Base-by-base conservation (phyloP, 2,329 filamentous ascomycete genomes). In the Colletotrichum cereale region DNA sequence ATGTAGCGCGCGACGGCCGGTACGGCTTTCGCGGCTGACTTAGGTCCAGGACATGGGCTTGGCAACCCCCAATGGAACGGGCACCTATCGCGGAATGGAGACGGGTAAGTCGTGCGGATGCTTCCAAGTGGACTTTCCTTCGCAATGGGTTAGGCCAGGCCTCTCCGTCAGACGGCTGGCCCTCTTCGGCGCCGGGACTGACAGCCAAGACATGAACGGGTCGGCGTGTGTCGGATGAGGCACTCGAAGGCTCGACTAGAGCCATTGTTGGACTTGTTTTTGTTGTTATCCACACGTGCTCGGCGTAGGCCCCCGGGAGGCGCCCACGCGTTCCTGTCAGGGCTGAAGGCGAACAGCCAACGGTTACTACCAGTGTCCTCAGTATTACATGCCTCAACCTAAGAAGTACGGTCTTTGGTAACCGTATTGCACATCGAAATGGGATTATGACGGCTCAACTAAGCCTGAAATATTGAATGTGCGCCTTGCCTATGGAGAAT, bases 151-250 rank as follows among this genome's bases (percentile, higher is more conserved):
- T 68, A 34, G 67, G 50, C 56, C 62, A 40, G 52, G 40, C 42
- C 34, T 26, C 36, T 24, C 29, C 14, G 38, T 21, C 29, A 11
- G 24, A 18, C 21, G 53, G 48, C 34, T 42, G 21, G 34, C 24
- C 50, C 34, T 55, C 36, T 12, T 42, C 26, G 34, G 36, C 48
- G 26, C 44, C 16, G 6, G 18, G 16, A 34, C n/a, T 11, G 21
- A 36, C 48, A 47, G 36, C 5, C 65, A 29, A 71, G 65, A 64
- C 65, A 68, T 53, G 58, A 38, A 56, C 42, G 2, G 47, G 57
- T 34, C 7, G 52, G 14, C 14, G 29, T 71, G 58, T 68, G 58
- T 71, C 68, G 68, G 65, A 71, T 68, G 68, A 68, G 47, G 65
- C 52, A 68, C 65, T 64, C 42, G 10, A 31, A 42, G 66, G 36